Conservation (phyloP, 345 rosid genomes). For the Eucalyptus cloeziana region DNA sequence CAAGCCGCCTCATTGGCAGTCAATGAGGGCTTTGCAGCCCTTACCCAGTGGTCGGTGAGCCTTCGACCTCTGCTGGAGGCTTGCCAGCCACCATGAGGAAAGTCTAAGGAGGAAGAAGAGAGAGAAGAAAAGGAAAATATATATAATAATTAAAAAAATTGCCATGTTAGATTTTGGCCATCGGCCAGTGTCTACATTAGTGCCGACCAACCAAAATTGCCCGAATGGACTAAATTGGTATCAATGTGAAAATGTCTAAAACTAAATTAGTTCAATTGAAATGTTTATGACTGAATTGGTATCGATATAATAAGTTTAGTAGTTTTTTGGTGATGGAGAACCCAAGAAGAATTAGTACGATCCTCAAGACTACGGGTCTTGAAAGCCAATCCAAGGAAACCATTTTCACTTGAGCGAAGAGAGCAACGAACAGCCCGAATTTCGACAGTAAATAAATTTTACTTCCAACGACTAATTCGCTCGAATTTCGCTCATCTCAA, state of each 20-base stretch:
- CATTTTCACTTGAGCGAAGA: background rate
- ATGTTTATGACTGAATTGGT: fast-evolving
- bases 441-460: background rate
- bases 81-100: no score
- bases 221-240: fast-evolving
- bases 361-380: background rate
- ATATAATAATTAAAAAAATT: no score
- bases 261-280: fast-evolving
- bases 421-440: background rate
- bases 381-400: background rate
- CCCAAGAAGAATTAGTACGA: background rate
- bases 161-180: fast-evolving
- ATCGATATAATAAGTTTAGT: fast-evolving
- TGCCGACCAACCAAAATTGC: fast-evolving
- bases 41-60: fast-evolving
- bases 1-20: fast-evolving
- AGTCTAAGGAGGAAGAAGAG: no score
- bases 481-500: background rate
- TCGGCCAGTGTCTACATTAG: fast-evolving
- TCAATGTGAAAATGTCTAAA: fast-evolving
- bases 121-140: no score
- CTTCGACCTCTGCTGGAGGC: no score
- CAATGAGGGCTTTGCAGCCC: fast-evolving
- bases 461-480: background rate
- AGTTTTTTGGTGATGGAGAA: no score